These are phyloP conservation scores for Candida sithepensis DNA, from an alignment of 805 yeast genomes.

Conservation along the genomic window DNA sequence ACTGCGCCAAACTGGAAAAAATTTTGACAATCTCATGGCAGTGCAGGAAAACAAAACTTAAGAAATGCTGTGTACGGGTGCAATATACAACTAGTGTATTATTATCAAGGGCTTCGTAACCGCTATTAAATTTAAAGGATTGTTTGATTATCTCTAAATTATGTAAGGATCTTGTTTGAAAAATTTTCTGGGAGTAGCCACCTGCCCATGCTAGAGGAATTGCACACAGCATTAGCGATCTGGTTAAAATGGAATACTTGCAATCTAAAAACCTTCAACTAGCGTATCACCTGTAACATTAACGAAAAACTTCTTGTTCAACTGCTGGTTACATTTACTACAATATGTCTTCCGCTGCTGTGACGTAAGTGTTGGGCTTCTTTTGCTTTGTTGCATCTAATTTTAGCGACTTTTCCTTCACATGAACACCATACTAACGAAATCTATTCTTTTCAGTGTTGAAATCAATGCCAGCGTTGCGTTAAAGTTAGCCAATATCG, in stretches of 20 bases:
- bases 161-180: slow-evolving; percentile 1
- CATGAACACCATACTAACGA: background rate
- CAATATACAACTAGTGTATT: too few species aligned
- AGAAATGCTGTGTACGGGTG: too few species aligned
- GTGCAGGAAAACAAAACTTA: background rate
- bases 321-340: background rate
- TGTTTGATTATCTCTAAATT: too few species aligned
- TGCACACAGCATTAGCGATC: too few species aligned
- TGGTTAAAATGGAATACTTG: too few species aligned
- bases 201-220: too few species aligned
- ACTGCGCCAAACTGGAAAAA: background rate
- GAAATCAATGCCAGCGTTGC: slow-evolving; percentile 51
- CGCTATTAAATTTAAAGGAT: too few species aligned
- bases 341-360: background rate
- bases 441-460: slow-evolving; percentile 23
- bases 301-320: background rate
- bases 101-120: slow-evolving; percentile 2
- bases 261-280: too few species aligned
- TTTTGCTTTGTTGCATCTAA: too few species aligned
- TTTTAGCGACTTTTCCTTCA: background rate
- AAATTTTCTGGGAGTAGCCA: background rate
- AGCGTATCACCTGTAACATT: too few species aligned
- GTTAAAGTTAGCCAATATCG: slow-evolving; percentile 61
- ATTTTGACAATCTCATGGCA: background rate
- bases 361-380: background rate